phyloP scores from a whole-genome alignment of 345 rosid species.

The Punica granatum region DNA sequence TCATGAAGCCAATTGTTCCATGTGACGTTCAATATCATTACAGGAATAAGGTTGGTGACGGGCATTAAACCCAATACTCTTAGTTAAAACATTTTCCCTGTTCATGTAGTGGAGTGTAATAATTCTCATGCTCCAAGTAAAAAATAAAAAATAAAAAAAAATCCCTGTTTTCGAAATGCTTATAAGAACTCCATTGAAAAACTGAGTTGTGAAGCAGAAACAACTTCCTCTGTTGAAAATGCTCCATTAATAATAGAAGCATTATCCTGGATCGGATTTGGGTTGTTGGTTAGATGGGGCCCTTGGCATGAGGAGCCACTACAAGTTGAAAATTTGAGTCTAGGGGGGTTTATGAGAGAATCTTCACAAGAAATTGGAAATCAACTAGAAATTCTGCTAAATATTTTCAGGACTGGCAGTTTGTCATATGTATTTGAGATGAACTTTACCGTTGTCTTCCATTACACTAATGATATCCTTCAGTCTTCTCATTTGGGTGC shows the following conservation, averaged over 20 bases:
- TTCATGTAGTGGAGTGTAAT: not conserved
- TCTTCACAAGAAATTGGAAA: no score
- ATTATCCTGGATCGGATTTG: no score
- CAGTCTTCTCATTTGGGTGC: not conserved
- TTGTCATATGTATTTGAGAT: not conserved
- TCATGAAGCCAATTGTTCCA: slow-evolving; percentile 76
- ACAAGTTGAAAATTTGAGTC: no score
- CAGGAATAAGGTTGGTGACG: slow-evolving; percentile 66
- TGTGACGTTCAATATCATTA: slow-evolving; percentile 75
- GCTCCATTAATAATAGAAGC: no score
- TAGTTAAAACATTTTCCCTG: no score
- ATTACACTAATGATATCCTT: not conserved
- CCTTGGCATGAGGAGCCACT: no score
- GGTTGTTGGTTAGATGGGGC: no score
- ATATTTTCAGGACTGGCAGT: no score
- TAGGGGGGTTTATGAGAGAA: no score
- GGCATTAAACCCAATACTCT: not conserved
- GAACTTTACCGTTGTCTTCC: not conserved
- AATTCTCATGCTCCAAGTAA: not conserved
- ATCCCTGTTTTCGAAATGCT: not conserved
- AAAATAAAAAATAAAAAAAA: no score
- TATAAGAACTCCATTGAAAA: not conserved
- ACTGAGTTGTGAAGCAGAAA: not conserved
- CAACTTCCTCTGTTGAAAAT: not conserved
- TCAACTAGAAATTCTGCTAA: no score